Base-by-base conservation (phyloP, 768 basidiomycete genomes). In the Podaxis mareebaensis region DNA sequence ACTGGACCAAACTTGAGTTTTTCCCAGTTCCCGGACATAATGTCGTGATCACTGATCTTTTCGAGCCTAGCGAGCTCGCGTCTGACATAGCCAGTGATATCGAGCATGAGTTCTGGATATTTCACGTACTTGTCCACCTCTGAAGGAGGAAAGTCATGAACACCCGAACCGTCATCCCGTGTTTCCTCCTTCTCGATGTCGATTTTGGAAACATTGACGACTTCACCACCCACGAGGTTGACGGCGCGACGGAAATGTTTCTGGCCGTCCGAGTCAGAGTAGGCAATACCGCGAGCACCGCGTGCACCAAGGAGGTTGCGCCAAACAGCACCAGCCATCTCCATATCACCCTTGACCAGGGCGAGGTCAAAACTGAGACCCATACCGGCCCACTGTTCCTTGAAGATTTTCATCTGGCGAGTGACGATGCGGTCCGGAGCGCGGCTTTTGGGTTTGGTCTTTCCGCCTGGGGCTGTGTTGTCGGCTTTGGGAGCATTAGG, bases 241-340 rank as follows among this genome's bases (percentile, higher is more conserved):
- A 92, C 83, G 0, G 87, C 77, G 6, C 89, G 83, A 39, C 88
- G 77, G 76, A 86, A 91, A 17, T 54, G 71, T 53, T 53, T 66
- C 0, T 65, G 55, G 26, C 49, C 63, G 58, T 67, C 66, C 51
- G 71, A 40, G 26, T 74, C 68, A 3, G 78, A 76, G 61, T 80
- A 80, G 1, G 78, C 79, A 58, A 93, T 88, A 2, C 90, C 91
- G 63, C 82, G 80, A 8, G 91, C 91, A 4, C 94, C 95, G 12
- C 93, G 83, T 1, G 86, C 92, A 7, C 91, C 94, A 44, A 97
- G 87, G 40, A 97, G 70, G 73, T 98, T 97, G 54, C 96, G 81
- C 96, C 96, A 99, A 0, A 97, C 77, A 0, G 93, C 91, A 13
- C 80, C 90, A 0, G 96, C 93, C 75, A 99, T 80, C 66, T 95